Evolutionary conservation across 2,329 filamentous ascomycete genomes (phyloP), one percentile per base, ranked within the genome.

Genomic region (Coniochaeta prunicola): DNA sequence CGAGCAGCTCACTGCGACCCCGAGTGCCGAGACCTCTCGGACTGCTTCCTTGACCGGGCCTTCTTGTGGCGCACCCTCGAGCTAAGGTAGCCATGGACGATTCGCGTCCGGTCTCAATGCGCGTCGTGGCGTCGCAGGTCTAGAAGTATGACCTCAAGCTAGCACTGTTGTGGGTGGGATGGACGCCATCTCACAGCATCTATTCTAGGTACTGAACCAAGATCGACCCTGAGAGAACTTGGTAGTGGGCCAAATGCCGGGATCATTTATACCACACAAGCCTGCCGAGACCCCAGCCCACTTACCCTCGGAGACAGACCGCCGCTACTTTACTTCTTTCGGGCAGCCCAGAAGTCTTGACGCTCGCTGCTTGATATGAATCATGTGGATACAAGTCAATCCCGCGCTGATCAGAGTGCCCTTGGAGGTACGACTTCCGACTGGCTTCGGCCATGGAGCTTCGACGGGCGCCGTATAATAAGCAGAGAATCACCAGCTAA

Each of bases 321-420:
- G 53, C 53, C 53, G 53, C 30, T 33, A n/a, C 17, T 21, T 55
- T 55, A 55, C 53, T 36, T 12, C 53, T 55, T 55, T 55, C n/a
- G 53, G 53, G 30, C 30, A 34, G 15, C 10, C 45, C 2, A 36
- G 19, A 36, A 21, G 53, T 34, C 33, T 36, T 55, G 30, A 34
- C 30, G 17, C 33, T 28, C 28, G 19, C 26, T 19, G 26, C 53
- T 36, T 55, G 53, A 55, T 55, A 55, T 55, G 53, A 10, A 15
- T 15, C 30, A 33, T 55, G 53, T 55, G 53, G 53, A 36, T 19
- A 55, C 30, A 53, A 28, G 17, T 13, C 17, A 10, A 10, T 53
- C 33, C 26, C 17, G 17, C 21, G 53, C 7, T 21, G 33, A 55
- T 55, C 53, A 55, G 15, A 36, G 19, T 34, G 45, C 2, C 10